These are phyloP conservation scores for Globisporangium nagaii DNA, from an alignment of 352 stramenopile genomes.

Conservation along the genomic window DNA sequence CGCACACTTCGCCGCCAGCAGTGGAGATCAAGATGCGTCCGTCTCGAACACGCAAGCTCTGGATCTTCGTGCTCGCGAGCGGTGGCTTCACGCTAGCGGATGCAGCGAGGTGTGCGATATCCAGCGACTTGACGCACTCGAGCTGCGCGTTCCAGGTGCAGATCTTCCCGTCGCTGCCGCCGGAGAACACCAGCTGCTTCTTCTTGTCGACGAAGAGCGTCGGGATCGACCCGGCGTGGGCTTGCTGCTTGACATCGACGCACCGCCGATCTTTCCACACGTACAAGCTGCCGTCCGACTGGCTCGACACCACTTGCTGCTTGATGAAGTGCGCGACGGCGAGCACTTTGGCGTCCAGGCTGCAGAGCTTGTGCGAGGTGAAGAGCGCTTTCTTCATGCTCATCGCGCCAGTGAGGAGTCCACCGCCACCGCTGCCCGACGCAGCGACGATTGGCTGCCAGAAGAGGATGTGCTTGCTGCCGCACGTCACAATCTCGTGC, in stretches of 20 bases:
- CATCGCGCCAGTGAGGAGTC: conserved; percentile 15
- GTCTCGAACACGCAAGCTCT: conserved; percentile 53
- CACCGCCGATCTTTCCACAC: conserved; percentile 71
- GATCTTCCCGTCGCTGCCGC: conserved; percentile 52
- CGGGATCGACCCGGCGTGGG: conserved; percentile 42
- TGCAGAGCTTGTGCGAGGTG: conserved; percentile 40
- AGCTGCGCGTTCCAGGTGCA: conserved; percentile 52
- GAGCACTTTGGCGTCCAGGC: conserved; percentile 31
- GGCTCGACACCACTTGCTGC: conserved; percentile 51
- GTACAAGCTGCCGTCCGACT: conserved; percentile 65
- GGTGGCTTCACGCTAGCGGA: neutral
- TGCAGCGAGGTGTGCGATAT: conserved; percentile 33
- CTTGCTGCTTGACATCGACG: conserved; percentile 34
- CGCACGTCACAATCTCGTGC: conserved; percentile 45
- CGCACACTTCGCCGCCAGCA: conserved; percentile 77
- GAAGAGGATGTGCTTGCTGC: conserved; percentile 66
- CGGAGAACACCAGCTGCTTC: conserved; percentile 53
- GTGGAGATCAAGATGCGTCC: conserved; percentile 81
- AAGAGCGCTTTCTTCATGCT: conserved; percentile 65
- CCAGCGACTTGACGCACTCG: conserved; percentile 33
- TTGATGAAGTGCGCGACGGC: conserved; percentile 30
- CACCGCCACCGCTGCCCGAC: neutral
- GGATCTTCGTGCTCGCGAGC: conserved; percentile 34
- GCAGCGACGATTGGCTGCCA: conserved; percentile 25
- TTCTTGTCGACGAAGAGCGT: conserved; percentile 40